Base-by-base conservation (phyloP, 2,329 filamentous ascomycete species). In the Apiospora pterosperma region DNA sequence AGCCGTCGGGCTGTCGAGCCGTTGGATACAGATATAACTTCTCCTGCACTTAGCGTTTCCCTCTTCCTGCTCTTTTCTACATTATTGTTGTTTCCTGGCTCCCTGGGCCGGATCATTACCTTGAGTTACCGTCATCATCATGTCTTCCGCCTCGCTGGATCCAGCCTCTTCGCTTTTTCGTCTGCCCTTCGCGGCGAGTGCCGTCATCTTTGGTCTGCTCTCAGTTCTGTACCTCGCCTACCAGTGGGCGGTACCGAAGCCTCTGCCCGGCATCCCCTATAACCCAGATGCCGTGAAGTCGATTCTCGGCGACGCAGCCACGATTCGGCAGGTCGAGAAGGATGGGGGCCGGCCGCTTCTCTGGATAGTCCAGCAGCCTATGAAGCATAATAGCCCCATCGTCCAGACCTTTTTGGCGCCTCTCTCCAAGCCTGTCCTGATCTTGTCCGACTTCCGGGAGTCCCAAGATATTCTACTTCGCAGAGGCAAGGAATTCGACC, bases 181-280 rank as follows among this genome's bases (percentile, higher is more conserved):
- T n/a, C n/a, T n/a, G n/a, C n/a, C n/a, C n/a, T n/a, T n/a, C n/a
- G n/a, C n/a, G n/a, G n/a, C n/a, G n/a, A n/a, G n/a, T n/a, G n/a
- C n/a, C n/a, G n/a, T n/a, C n/a, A n/a, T n/a, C n/a, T n/a, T n/a
- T n/a, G n/a, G n/a, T n/a, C n/a, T n/a, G n/a, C n/a, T n/a, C n/a
- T n/a, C n/a, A n/a, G n/a, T 58, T 11, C 12, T 68, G 2, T 69
- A 67, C 28, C n/a, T 67, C 11, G 41, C 55, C 31, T 71, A 71
- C 42, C 42, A 55, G 14, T 68, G 65, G 64, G 67, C 66, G 25
- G 63, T 76, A 6, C 74, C 74, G 1, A 72, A 67, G 36, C 74
- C 74, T 10, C 63, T 75, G 5, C 68, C 72, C 4, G 74, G 73
- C 1, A 75, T 76, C 36, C 73, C 74, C 2, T 74, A 74, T 62